Base-by-base conservation (phyloP, 139 green algal genomes). In the Chlorella sp. region DNA sequence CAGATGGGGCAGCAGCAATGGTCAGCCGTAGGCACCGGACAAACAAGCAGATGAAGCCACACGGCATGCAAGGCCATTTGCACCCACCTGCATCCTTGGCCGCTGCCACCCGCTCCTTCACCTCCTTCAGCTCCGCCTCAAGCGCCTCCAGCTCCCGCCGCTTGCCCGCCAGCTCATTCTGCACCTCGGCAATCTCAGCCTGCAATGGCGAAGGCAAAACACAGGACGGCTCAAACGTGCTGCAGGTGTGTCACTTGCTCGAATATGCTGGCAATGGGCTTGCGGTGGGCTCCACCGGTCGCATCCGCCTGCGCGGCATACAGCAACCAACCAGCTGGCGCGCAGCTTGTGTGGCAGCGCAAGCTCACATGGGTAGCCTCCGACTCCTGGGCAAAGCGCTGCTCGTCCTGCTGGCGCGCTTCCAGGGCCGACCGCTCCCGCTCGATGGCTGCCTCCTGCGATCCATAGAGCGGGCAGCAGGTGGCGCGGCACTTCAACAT, bases 121-220 rank as follows among this genome's bases (percentile, higher is more conserved):
- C 17, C 23, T 89, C 86, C 28, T 63, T 32, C 23, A 74, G 62
- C 62, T 83, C 62, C 4, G 70, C 72, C 41, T 87, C 64, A 28
- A 90, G 64, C 67, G 73, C 74, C 38, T 79, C 80, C 39, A 87
- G 65, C 39, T 83, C 17, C 25, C 38, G 21, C 39, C 32, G 34
- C 76, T 87, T 73, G 41, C 36, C 73, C 3, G 55, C 81, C 51
- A 81, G 79, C 81, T 89, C 44, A 57, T 79, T 30, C 73, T 90
- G 32, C 57, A 94, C 80, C 47, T 74, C 60, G 0, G 71, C 72
- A 55, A 92, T 74, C 25, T 91, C 80, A 6, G 75, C 55, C 75
- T 82, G 75, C 18, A 56, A 56, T 1, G 5, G 23, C 21, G 65
- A 5, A 30, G 3, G 65, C 9, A 12, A 25, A 3, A 12, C 23